Conservation (phyloP, 2,329 filamentous ascomycete species). For the Pyricularia sp. region DNA sequence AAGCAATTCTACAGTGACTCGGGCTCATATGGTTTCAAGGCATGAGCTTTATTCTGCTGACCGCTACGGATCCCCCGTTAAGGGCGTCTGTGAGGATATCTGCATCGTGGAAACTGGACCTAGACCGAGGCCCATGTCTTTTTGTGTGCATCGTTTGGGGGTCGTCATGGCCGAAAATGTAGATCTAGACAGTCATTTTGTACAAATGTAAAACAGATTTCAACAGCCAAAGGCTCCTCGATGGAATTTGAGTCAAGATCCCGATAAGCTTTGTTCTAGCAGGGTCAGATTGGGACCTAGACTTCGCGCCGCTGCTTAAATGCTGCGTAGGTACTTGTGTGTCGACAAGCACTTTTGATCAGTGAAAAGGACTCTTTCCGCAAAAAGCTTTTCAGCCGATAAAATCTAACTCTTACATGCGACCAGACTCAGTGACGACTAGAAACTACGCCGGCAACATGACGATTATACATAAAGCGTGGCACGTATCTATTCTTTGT, state of each 20-base stretch:
- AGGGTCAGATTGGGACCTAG: background rate
- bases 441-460: background rate
- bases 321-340: background rate
- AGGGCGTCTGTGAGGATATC: background rate
- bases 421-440: background rate
- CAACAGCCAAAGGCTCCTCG: background rate
- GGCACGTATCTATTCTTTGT: background rate
- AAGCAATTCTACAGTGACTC: background rate
- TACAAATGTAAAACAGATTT: slow-evolving; percentile 1
- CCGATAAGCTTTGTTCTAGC: background rate
- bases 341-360: background rate
- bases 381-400: background rate
- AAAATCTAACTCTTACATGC: background rate
- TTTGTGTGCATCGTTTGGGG: background rate
- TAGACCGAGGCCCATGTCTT: background rate
- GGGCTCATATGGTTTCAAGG: background rate
- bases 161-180: background rate
- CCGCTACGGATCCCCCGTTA: background rate
- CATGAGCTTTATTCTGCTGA: background rate
- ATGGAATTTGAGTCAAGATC: background rate
- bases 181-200: background rate
- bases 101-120: background rate
- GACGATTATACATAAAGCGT: background rate
- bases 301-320: background rate
- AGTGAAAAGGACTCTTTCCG: background rate